Percentiles rank a stretch among this genome's conserved stretches.
Conservation (phyloP, 176 grass and related monocot genomes). For the Oryza brachyantha region DNA sequence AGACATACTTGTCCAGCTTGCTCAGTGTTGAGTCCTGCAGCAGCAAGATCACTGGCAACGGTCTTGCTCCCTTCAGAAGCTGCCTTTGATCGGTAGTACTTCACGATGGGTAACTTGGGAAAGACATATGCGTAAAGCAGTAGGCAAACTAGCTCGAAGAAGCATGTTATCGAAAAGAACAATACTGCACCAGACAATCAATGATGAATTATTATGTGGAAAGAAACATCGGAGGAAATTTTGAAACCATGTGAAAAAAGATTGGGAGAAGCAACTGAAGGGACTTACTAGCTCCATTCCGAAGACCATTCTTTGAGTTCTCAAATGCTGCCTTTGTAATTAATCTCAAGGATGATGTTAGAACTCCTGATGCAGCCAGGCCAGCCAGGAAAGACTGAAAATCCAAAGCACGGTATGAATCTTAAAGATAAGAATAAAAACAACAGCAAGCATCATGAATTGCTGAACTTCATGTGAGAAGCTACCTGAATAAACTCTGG, state of each 20-base stretch:
- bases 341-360: conserved; percentile 73
- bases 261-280: background rate
- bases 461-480: background rate
- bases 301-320: conserved; percentile 61
- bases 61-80: conserved; percentile 65
- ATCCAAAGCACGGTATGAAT: conserved; percentile 13
- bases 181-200: conserved; percentile 42
- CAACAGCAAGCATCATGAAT: conserved; percentile 25
- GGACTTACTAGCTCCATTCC: conserved; percentile 70
- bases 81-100: conserved; percentile 65
- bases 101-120: conserved; percentile 84
- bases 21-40: conserved; percentile 41
- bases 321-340: conserved; percentile 78
- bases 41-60: conserved; percentile 62
- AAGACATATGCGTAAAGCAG: conserved; percentile 75
- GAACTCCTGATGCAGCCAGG: conserved; percentile 56
- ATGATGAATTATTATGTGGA: conserved; percentile 5
- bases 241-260: background rate
- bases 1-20: conserved; percentile 17
- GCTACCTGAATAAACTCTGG: conserved; percentile 88
- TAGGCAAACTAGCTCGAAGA: conserved; percentile 64
- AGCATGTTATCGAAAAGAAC: conserved; percentile 64
- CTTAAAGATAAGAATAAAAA: background rate
- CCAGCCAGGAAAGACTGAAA: conserved; percentile 64
- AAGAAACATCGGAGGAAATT: background rate